Percentiles rank a stretch among this genome's conserved stretches.
phyloP scores from a whole-genome alignment of 1,139 yeast genomes.

The Suhomyces taliae region DNA sequence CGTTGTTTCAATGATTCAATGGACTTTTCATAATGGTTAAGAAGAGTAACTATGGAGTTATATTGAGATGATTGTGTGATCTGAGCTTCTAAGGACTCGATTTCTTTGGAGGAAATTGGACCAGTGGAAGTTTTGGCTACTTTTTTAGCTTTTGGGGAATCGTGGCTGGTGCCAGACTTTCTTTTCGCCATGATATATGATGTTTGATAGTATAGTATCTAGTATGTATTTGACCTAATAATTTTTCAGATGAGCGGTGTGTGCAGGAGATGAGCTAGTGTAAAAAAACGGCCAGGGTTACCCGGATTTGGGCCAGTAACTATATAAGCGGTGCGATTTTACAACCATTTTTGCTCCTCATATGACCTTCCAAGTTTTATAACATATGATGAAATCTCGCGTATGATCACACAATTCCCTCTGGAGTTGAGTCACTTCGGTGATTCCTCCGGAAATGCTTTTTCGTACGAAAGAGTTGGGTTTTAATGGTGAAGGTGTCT shows the following conservation, averaged over 20 bases:
- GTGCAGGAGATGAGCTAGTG: not conserved
- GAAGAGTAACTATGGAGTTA: conserved; percentile 51
- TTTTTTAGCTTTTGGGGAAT: conserved; percentile 5
- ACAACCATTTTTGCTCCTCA: conserved; percentile 23
- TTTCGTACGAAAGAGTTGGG: conserved; percentile 46
- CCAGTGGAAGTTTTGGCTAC: conserved; percentile 4
- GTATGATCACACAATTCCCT: conserved; percentile 51
- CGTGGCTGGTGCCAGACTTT: conserved; percentile 4
- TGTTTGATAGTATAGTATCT: not conserved
- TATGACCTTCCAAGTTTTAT: conserved; percentile 59
- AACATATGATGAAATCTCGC: conserved; percentile 64
- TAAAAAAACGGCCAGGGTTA: conserved; percentile 8
- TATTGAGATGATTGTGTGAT: conserved; percentile 36
- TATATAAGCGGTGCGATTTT: conserved; percentile 17
- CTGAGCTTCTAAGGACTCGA: conserved; percentile 33
- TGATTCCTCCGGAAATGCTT: conserved; percentile 41
- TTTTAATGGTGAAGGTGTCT: conserved; percentile 57
- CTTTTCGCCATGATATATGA: conserved; percentile 9
- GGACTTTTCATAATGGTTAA: conserved; percentile 37
- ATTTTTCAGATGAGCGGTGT: conserved; percentile 9
- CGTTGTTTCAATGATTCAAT: conserved; percentile 19
- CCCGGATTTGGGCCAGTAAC: conserved; percentile 18
- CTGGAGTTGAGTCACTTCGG: conserved; percentile 39
- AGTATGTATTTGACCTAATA: conserved; percentile 4
- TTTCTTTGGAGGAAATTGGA: conserved; percentile 22